Evolutionary conservation across 106 monocot species (phyloP).

Genomic region (Narthecium ossifragum): DNA sequence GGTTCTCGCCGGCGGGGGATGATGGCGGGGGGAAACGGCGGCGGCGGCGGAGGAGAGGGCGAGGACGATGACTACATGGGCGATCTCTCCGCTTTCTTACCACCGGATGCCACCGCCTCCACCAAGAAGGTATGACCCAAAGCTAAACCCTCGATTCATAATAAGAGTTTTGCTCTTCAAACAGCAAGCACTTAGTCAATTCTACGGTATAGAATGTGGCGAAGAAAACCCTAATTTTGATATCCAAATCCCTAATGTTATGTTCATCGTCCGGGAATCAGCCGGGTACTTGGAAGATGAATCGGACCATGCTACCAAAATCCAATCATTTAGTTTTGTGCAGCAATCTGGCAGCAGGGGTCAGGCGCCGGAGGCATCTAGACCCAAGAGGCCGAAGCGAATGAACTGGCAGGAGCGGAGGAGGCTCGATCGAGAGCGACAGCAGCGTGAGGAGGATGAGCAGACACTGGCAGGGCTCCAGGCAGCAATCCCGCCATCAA

Average conservation of each 20-base stretch:
- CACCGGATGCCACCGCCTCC: slow-evolving; percentile 22
- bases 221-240: background rate
- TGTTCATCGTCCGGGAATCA: too few relatives aligned
- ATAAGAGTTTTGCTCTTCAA: too few relatives aligned
- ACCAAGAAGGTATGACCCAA: slow-evolving; percentile 30
- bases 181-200: too few relatives aligned
- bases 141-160: background rate
- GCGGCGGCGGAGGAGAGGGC: slow-evolving; percentile 46
- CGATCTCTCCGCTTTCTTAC: slow-evolving; percentile 79
- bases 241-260: too few relatives aligned
- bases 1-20: too few relatives aligned
- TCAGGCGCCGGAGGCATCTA: slow-evolving; percentile 1
- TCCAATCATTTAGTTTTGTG: too few relatives aligned
- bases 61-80: slow-evolving; percentile 91
- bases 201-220: too few relatives aligned
- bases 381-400: slow-evolving; percentile 31
- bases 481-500: slow-evolving; percentile 61
- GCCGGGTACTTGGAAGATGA: too few relatives aligned
- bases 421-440: slow-evolving; percentile 46
- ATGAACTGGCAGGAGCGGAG: slow-evolving; percentile 72
- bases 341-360: too few relatives aligned
- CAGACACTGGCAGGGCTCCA: slow-evolving; percentile 43
- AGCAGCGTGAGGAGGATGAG: slow-evolving; percentile 85
- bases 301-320: too few relatives aligned
- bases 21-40: too few relatives aligned